Evolutionary conservation across 306 rosid genomes (phyloP), one percentile per base, ranked within the genome.

Genomic region (Medicago lupulina): DNA sequence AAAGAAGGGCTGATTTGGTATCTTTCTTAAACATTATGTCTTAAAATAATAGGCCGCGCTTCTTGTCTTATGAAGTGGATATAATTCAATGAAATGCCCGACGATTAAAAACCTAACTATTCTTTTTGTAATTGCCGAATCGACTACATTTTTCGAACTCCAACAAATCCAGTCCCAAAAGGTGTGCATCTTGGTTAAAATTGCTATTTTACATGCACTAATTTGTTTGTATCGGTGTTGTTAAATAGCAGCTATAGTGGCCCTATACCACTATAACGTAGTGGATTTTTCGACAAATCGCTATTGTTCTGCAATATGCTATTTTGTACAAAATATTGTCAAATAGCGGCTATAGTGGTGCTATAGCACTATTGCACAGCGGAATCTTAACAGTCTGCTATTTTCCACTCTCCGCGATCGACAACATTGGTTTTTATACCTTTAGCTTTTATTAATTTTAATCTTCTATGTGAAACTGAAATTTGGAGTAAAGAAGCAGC

Each of bases 31-130:
- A 11, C 19, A 34, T 41, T 46, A 8, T 74, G 41, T 13, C 64
- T 76, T 64, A 49, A 40, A 59, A 64, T 75, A 49, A 25, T 70
- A 41, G 70, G 10, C 19, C 63, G n/a, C 41, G 76, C 54, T 58
- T 77, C 40, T n/a, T 18, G 36, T 66, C 21, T 39, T 55, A 38
- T 50, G n/a, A 31, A 57, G 70, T 47, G 79, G 44, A 25, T 57
- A 46, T 28, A 60, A 49, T 75, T 0, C 9, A 9, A 53, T 6
- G 9, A 28, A 71, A 49, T 54, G 12, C 5, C 6, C 15, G 13
- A 65, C 38, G 6, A 17, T 11, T 53, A 10, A 10, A n/a, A 25
- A 59, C 31, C 66, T 47, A 67, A 73, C 28, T 67, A 15, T 44
- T 16, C 5, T 49, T 5, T 36, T 57, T 14, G 11, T 25, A 34